A percentile compares a stretch with the other conserved stretches of the same genome.
These are phyloP conservation scores for Entophlyctis luteolus DNA, from an alignment of 192 early-diverging fungal genomes.

Conservation along the genomic window DNA sequence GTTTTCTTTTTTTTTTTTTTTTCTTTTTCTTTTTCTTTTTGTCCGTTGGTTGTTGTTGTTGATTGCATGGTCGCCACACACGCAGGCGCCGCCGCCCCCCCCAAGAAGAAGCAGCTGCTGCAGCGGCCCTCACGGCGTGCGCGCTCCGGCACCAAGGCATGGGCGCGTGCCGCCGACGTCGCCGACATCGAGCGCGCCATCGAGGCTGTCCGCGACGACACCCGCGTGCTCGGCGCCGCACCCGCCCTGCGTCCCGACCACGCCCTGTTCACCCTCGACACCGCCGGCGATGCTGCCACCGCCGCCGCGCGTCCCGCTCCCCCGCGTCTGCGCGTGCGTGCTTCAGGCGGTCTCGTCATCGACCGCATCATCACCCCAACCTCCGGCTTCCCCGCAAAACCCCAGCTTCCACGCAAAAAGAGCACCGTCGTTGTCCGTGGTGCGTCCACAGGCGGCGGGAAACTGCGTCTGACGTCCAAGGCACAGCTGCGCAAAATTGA, in stretches of 20 bases:
- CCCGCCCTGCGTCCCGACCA: conserved; percentile 55
- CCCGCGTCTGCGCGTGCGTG: too few species aligned
- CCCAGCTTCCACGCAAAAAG: conserved; percentile 23
- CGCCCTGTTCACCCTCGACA: conserved; percentile 70
- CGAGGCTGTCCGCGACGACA: conserved; percentile 60
- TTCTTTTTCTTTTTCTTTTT: conserved; percentile 8
- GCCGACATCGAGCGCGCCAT: conserved; percentile 71
- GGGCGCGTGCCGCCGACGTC: conserved; percentile 90
- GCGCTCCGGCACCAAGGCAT: conserved; percentile 86
- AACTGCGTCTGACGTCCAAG: conserved; percentile 46
- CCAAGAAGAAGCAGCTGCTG: neutral
- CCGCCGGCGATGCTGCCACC: conserved; percentile 45
- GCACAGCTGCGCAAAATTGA: conserved; percentile 35
- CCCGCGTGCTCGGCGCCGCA: conserved; percentile 4
- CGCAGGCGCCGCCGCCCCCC: neutral
- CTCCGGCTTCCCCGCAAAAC: conserved; percentile 40
- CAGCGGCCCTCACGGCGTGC: too few species aligned
- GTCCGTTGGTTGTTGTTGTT: too few species aligned
- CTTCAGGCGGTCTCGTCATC: conserved; percentile 64
- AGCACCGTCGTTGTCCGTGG: conserved; percentile 16
- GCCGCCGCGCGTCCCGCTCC: neutral
- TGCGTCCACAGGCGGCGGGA: conserved; percentile 26
- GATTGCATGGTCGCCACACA: too few species aligned
- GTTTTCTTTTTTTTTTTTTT: conserved; percentile 16
- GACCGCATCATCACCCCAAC: conserved; percentile 79